These are phyloP conservation scores for Pyrenopolyporus hunteri DNA, from an alignment of 495 filamentous ascomycete species.

Conservation along the genomic window DNA sequence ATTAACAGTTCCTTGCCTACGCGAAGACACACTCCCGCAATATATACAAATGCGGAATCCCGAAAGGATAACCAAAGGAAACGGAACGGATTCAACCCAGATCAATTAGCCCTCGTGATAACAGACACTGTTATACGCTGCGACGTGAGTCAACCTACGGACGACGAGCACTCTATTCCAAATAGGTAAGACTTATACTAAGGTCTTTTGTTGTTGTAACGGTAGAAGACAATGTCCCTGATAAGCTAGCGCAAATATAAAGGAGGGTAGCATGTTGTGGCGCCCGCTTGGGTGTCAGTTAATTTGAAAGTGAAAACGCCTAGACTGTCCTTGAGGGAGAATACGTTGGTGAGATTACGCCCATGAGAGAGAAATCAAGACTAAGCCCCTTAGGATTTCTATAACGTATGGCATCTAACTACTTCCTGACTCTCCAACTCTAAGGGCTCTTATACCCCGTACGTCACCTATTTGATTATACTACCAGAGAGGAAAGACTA, in stretches of 20 bases:
- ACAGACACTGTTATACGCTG: constrained; percentile 25
- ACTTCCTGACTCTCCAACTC: neutral
- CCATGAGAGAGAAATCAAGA: constrained; percentile 36
- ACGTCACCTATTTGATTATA: constrained; percentile 31
- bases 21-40: neutral
- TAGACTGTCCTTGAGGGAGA: constrained; percentile 18
- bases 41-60: too few species aligned
- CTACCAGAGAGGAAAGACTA: constrained; percentile 34
- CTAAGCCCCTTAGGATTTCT: constrained; percentile 6
- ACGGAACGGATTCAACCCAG: constrained; percentile 16
- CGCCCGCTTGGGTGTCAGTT: constrained; percentile 13
- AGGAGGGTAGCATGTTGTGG: constrained; percentile 27
- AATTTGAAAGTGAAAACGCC: constrained; percentile 32
- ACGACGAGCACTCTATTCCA: constrained; percentile 38
- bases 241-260: constrained; percentile 20
- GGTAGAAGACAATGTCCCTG: constrained; percentile 28
- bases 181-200: constrained; percentile 30
- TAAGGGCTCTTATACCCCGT: neutral
- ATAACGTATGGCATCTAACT: constrained; percentile 19
- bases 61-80: too few species aligned
- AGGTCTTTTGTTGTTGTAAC: constrained; percentile 14
- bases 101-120: constrained; percentile 15
- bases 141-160: constrained; percentile 30
- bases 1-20: too few species aligned
- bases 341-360: constrained; percentile 26